Percentiles rank a stretch among this genome's conserved stretches.
Conservation (phyloP, 176 grass and related monocot species). For the Melocanna baccifera region DNA sequence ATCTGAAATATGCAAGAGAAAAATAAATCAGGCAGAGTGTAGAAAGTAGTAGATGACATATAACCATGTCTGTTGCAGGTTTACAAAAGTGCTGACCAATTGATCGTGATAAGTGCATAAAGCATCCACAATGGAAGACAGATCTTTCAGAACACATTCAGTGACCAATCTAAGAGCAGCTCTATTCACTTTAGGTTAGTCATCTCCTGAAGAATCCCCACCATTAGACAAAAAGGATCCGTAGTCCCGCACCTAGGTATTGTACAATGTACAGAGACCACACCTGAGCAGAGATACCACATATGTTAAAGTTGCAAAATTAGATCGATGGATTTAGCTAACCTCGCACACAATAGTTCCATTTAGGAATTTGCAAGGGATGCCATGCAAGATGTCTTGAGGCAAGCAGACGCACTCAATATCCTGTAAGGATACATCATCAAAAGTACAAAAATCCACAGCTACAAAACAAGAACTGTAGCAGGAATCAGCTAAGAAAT, state of each 20-base stretch:
- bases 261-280: slow-evolving; percentile 24
- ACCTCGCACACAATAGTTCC: slow-evolving; percentile 63
- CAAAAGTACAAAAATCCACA: background rate
- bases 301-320: background rate
- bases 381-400: slow-evolving; percentile 37
- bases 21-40: background rate
- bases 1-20: slow-evolving; percentile 35
- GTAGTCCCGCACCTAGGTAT: slow-evolving; percentile 53
- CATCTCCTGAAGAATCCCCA: slow-evolving; percentile 35
- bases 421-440: slow-evolving; percentile 36
- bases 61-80: background rate
- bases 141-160: slow-evolving; percentile 43
- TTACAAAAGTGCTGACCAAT: slow-evolving; percentile 38
- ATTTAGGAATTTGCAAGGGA: slow-evolving; percentile 49
- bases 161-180: slow-evolving; percentile 46
- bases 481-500: background rate
- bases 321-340: background rate
- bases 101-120: slow-evolving; percentile 51
- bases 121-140: slow-evolving; percentile 39
- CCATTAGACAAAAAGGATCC: slow-evolving; percentile 38
- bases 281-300: slow-evolving; percentile 22
- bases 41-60: slow-evolving; percentile 20
- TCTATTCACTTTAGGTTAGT: slow-evolving; percentile 48
- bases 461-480: background rate
- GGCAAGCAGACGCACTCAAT: slow-evolving; percentile 62